Evolutionary conservation across 78 protist species (phyloP).

Genomic region (Cavenderia fasciculata): DNA sequence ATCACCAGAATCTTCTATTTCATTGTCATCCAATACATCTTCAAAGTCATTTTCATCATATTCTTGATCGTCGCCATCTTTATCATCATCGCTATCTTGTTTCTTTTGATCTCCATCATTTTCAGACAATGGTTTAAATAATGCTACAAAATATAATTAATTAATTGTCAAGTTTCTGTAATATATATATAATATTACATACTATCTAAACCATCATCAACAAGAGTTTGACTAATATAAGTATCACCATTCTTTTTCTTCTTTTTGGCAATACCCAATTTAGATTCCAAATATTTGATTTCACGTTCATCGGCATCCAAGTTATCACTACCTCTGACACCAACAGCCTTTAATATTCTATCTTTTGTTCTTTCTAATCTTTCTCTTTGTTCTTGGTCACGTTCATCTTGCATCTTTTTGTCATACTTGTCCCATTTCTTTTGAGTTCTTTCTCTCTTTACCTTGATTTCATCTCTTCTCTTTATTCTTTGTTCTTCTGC

Average conservation of each 20-base stretch:
- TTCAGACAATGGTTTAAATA: too few relatives aligned
- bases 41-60: too few relatives aligned
- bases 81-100: too few relatives aligned
- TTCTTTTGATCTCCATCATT: too few relatives aligned
- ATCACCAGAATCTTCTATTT: background rate
- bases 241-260: background rate
- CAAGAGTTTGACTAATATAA: background rate
- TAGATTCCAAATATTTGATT: constrained; percentile 9
- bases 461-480: background rate
- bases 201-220: constrained; percentile 44
- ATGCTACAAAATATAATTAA: too few relatives aligned
- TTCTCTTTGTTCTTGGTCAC: background rate
- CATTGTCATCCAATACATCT: too few relatives aligned
- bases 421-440: background rate
- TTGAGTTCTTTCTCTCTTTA: background rate
- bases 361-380: constrained; percentile 23
- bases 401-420: constrained; percentile 1
- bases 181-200: background rate
- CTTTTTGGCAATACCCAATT: constrained; percentile 22
- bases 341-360: constrained; percentile 43
- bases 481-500: background rate
- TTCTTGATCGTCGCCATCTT: too few relatives aligned
- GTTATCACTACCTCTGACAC: background rate
- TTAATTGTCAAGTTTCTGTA: too few relatives aligned
- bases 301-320: constrained; percentile 35